Evolutionary conservation across 2,329 filamentous ascomycete genomes (phyloP).

Genomic region (Curvularia sp.): DNA sequence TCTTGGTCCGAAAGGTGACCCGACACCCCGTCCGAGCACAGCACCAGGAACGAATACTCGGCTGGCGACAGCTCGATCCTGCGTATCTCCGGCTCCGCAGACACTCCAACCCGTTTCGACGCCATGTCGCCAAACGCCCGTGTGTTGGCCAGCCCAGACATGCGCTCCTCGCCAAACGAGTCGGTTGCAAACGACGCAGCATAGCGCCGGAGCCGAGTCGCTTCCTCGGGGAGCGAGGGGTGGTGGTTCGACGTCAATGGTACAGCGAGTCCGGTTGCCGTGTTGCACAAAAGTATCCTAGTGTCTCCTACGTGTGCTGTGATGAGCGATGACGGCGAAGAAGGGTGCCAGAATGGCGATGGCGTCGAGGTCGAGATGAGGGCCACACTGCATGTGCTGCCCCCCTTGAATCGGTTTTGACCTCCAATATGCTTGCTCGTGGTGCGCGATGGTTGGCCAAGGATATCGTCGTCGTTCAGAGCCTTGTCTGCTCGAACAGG

Average conservation of each 20-base stretch:
- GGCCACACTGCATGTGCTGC: conserved; percentile 88
- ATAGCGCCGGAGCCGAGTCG: conserved; percentile 82
- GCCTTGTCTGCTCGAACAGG: conserved; percentile 74
- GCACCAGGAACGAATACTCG: conserved; percentile 86
- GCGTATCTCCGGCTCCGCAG: conserved; percentile 88
- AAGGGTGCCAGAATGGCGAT: conserved; percentile 93
- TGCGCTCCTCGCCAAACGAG: conserved; percentile 96
- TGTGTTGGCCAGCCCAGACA: conserved; percentile 91
- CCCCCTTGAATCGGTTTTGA: conserved; percentile 82
- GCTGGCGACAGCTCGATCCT: conserved; percentile 80
- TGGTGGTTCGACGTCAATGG: conserved; percentile 92
- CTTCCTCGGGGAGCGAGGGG: conserved; percentile 84
- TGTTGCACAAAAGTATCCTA: conserved; percentile 87
- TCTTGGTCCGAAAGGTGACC: conserved; percentile 90
- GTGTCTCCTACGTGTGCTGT: conserved; percentile 95
- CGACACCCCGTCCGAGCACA: conserved; percentile 88
- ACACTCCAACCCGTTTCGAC: conserved; percentile 91
- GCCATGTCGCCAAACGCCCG: conserved; percentile 92
- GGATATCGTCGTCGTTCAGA: conserved; percentile 83
- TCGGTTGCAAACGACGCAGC: conserved; percentile 89
- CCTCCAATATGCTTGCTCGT: conserved; percentile 71
- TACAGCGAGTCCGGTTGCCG: conserved; percentile 77
- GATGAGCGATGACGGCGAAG: conserved; percentile 80
- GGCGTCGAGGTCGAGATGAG: conserved; percentile 92
- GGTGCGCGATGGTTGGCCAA: conserved; percentile 66